Conservation (phyloP, 2,329 filamentous ascomycete species). For the Penicillium digitatum region DNA sequence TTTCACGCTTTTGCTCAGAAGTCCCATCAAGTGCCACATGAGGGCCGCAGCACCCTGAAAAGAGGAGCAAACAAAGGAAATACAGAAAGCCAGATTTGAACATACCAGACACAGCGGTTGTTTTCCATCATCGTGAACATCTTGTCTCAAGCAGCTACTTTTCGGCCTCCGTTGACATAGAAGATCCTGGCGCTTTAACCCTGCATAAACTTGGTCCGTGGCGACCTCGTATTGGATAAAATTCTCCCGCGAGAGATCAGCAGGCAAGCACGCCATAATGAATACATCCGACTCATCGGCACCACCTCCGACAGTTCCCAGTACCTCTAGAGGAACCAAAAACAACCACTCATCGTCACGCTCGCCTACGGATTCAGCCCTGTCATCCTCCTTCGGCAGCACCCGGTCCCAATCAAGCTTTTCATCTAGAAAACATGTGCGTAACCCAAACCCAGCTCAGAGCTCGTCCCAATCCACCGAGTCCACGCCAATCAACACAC, state of each 20-base stretch:
- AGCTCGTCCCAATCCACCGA: constrained; percentile 21
- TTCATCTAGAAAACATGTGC: constrained; percentile 17
- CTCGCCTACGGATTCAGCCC: constrained; percentile 22
- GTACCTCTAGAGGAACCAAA: constrained; percentile 9
- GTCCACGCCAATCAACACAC: constrained; percentile 31
- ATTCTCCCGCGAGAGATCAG: constrained; percentile 6
- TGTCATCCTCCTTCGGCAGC: constrained; percentile 23
- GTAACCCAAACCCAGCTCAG: constrained; percentile 15
- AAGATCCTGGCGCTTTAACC: neutral
- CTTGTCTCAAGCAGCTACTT: neutral
- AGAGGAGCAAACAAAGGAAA: neutral
- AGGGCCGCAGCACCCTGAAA: constrained; percentile 3
- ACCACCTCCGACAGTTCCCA: constrained; percentile 18
- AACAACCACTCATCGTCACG: constrained; percentile 19
- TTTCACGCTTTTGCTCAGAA: neutral
- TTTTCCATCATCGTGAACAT: neutral
- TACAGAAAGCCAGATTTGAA: neutral
- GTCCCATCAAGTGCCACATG: constrained; percentile 7
- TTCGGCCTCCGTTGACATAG: neutral
- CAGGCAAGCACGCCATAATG: constrained; percentile 36
- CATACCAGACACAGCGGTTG: constrained; percentile 16
- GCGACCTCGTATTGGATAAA: constrained; percentile 15
- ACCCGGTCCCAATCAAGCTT: constrained; percentile 25
- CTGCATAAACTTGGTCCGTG: constrained; percentile 11
- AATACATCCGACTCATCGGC: constrained; percentile 28